A percentile compares a stretch with the other conserved stretches of the same genome.
Evolutionary conservation across 257 asterid species (phyloP).

Genomic region (Jaltomata sinuosa): DNA sequence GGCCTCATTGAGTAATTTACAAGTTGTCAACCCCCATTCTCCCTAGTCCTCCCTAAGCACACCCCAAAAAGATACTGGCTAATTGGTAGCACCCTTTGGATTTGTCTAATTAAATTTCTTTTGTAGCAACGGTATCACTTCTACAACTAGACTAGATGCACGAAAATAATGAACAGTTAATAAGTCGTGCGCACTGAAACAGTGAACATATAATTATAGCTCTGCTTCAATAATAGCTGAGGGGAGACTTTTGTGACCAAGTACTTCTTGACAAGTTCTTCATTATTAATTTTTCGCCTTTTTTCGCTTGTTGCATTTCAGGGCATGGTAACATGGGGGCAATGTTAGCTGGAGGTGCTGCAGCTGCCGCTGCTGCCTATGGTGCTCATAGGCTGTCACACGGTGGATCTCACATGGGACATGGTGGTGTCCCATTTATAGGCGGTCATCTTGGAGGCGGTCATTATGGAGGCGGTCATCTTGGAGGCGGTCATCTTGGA

Average conservation of each 20-base stretch:
- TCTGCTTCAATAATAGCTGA: background rate
- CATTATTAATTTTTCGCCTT: background rate
- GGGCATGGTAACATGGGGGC: constrained; percentile 44
- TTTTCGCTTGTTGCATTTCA: constrained; percentile 8
- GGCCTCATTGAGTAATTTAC: background rate
- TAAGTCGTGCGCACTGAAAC: background rate
- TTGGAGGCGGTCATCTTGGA: constrained; percentile 2
- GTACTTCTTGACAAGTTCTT: background rate
- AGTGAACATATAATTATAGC: background rate
- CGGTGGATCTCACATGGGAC: constrained; percentile 22
- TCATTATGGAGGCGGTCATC: constrained; percentile 31
- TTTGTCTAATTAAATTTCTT: background rate
- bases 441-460: constrained; percentile 9
- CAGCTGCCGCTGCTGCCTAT: constrained; percentile 74
- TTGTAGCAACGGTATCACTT: background rate
- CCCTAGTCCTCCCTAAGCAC: background rate
- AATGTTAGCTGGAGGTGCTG: constrained; percentile 72
- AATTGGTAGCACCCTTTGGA: background rate
- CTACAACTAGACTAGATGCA: background rate
- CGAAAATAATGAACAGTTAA: background rate
- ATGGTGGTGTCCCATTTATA: constrained; percentile 6
- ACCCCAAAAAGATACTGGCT: background rate
- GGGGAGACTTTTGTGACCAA: background rate
- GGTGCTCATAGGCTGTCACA: constrained; percentile 53
- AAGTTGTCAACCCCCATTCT: background rate